Evolutionary conservation across 257 asterid genomes (phyloP).

Genomic region (Nicotiana noctiflora): DNA sequence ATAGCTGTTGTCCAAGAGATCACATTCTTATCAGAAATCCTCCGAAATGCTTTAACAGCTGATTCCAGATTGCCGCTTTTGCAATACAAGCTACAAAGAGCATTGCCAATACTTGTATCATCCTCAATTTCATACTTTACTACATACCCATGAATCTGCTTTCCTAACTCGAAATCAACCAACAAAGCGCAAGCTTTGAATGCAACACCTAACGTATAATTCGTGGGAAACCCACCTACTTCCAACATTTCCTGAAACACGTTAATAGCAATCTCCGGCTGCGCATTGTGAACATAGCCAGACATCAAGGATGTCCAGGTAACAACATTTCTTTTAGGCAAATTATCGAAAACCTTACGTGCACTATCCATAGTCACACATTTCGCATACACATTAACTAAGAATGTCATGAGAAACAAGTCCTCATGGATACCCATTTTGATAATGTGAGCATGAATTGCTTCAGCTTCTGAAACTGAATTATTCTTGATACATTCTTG

Average conservation of each 20-base stretch:
- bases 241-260: conserved; percentile 71
- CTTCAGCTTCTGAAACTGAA: conserved; percentile 38
- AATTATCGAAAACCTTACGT: conserved; percentile 50
- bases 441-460: conserved; percentile 58
- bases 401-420: conserved; percentile 63
- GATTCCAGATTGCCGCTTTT: conserved; percentile 45
- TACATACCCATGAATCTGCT: conserved; percentile 72
- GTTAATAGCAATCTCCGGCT: conserved; percentile 45
- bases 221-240: conserved; percentile 58
- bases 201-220: conserved; percentile 54
- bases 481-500: conserved; percentile 52
- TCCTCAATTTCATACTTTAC: conserved; percentile 45
- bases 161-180: conserved; percentile 46
- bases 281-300: conserved; percentile 50
- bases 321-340: conserved; percentile 63
- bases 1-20: conserved; percentile 81
- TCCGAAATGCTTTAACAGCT: conserved; percentile 50
- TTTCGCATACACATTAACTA: conserved; percentile 67
- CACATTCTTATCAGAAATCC: conserved; percentile 61
- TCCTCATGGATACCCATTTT: conserved; percentile 57
- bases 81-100: conserved; percentile 74
- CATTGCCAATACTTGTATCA: conserved; percentile 68
- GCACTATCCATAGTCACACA: conserved; percentile 58
- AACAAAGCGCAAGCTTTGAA: conserved; percentile 65
- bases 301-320: conserved; percentile 87